phyloP scores from a whole-genome alignment of 2,329 filamentous ascomycete genomes.

The Acarospora socialis region DNA sequence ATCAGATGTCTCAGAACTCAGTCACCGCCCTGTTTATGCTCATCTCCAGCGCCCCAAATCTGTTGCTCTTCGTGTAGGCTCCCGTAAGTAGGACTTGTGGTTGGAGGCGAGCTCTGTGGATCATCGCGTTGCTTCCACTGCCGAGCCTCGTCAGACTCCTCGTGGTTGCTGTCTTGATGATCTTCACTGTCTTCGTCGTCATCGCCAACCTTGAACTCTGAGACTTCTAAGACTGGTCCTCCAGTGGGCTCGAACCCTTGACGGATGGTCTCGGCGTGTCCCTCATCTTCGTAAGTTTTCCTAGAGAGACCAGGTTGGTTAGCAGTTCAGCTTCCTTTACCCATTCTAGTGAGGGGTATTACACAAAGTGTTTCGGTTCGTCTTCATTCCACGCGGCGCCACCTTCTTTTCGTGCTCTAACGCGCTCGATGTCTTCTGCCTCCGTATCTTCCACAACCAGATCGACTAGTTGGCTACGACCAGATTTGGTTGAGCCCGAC shows the following conservation, averaged over 20 bases:
- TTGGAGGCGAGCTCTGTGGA: neutral
- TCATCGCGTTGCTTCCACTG: conserved; percentile 27
- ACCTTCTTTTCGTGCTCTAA: conserved; percentile 48
- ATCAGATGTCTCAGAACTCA: no score
- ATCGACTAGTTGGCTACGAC: conserved; percentile 50
- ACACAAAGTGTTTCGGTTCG: conserved; percentile 42
- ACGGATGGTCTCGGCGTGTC: conserved; percentile 36
- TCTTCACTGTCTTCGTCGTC: conserved; percentile 22
- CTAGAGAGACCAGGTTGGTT: conserved; percentile 18
- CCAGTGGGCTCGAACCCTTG: conserved; percentile 40
- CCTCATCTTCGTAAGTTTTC: conserved; percentile 32
- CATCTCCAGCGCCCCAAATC: no score
- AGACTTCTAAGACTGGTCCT: conserved; percentile 26
- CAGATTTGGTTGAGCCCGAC: conserved; percentile 37
- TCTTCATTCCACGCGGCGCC: conserved; percentile 45
- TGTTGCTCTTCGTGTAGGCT: no score
- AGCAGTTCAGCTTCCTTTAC: conserved; percentile 2
- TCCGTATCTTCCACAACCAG: conserved; percentile 50
- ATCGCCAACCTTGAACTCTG: conserved; percentile 26
- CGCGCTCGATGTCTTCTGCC: conserved; percentile 47
- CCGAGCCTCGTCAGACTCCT: conserved; percentile 28
- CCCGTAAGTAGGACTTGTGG: no score
- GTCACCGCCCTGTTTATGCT: no score
- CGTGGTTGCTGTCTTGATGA: conserved; percentile 20
- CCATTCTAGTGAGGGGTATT: conserved; percentile 15